Evolutionary conservation across 2,329 filamentous ascomycete species (phyloP).

Genomic region (Ceratocystis cubensis): DNA sequence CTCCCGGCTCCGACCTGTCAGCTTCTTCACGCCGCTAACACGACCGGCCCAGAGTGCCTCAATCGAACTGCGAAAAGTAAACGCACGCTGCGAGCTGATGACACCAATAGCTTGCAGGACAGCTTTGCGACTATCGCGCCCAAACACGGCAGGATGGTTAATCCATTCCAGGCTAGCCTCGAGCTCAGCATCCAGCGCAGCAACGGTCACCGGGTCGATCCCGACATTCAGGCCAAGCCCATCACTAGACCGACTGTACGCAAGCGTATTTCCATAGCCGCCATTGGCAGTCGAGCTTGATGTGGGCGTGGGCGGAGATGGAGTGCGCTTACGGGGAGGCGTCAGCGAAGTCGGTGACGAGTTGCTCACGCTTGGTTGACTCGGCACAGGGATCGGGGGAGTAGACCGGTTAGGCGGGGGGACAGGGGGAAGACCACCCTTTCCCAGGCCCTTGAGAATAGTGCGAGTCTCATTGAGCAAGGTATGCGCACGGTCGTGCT

Average conservation of each 20-base stretch:
- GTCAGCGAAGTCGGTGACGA: slow-evolving; percentile 35
- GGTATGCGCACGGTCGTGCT: slow-evolving; percentile 88
- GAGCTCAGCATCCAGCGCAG: slow-evolving; percentile 79
- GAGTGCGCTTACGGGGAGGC: slow-evolving; percentile 44
- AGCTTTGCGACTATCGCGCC: slow-evolving; percentile 84
- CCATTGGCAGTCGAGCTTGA: slow-evolving; percentile 32
- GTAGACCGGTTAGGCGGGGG: slow-evolving; percentile 41
- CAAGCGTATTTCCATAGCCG: slow-evolving; percentile 33
- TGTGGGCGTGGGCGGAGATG: slow-evolving; percentile 41
- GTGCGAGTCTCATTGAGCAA: slow-evolving; percentile 85
- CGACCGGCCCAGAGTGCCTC: slow-evolving; percentile 82
- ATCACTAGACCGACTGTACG: slow-evolving; percentile 43
- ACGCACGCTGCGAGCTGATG: slow-evolving; percentile 85
- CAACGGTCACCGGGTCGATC: slow-evolving; percentile 73
- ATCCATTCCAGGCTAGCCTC: slow-evolving; percentile 94
- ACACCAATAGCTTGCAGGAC: slow-evolving; percentile 94
- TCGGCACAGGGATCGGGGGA: slow-evolving; percentile 27
- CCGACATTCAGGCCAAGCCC: slow-evolving; percentile 51
- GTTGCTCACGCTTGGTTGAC: slow-evolving; percentile 16
- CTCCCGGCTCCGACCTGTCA: slow-evolving; percentile 74
- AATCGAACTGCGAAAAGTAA: slow-evolving; percentile 81
- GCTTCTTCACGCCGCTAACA: slow-evolving; percentile 63
- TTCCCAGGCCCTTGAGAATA: slow-evolving; percentile 89
- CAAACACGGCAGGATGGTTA: slow-evolving; percentile 88
- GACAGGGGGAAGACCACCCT: slow-evolving; percentile 83